These are phyloP conservation scores for Acer yangbiense DNA, from an alignment of 345 rosid species.

Conservation along the genomic window DNA sequence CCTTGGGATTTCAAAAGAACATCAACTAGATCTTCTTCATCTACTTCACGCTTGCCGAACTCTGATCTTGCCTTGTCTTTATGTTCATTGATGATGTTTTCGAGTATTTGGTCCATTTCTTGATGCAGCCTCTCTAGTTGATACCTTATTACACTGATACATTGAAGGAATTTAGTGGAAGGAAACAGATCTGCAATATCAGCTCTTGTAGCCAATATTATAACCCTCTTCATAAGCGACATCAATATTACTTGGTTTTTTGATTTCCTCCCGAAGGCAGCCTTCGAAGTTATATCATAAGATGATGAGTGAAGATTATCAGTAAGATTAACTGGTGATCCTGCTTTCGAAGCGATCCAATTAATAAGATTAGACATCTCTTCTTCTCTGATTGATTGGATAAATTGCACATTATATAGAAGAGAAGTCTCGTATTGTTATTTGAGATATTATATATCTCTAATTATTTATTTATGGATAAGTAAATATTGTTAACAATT, in stretches of 20 bases:
- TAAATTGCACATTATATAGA: background rate
- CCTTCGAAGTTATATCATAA: no score
- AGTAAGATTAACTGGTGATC: no score
- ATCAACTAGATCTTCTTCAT: no score
- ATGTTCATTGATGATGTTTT: background rate
- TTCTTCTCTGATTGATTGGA: background rate
- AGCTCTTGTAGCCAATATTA: background rate
- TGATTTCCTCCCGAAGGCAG: constrained; percentile 23
- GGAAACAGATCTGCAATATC: background rate
- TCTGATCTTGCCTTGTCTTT: no score
- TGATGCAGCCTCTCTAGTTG: background rate
- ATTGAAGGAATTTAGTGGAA: background rate
- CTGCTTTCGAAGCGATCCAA: no score
- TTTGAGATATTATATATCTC: no score
- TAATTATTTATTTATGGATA: no score
- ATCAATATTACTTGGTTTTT: constrained; percentile 24
- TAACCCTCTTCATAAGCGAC: background rate
- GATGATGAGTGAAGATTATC: no score
- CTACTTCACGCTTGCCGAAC: no score
- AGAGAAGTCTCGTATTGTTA: no score
- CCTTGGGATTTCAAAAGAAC: no score
- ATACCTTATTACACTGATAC: background rate
- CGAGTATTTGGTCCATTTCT: background rate
- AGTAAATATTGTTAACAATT: no score
- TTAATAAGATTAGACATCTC: background rate